These are phyloP conservation scores for Rhizophora mangle DNA, from an alignment of 345 rosid species.

Conservation along the genomic window DNA sequence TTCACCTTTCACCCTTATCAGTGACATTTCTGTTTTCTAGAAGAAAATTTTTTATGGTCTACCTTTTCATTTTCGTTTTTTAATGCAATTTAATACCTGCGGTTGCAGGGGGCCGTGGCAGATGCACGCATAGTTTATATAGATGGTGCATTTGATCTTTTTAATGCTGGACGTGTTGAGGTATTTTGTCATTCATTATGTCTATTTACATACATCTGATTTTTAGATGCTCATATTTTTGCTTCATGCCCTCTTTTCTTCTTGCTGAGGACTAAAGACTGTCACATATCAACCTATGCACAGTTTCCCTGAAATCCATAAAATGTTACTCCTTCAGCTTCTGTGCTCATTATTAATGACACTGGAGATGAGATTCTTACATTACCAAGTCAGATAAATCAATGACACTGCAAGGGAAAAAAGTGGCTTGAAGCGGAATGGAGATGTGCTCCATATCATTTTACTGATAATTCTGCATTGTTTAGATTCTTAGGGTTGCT, in stretches of 20 bases:
- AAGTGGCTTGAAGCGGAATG: no score
- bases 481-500: conserved; percentile 58
- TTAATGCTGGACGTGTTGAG: conserved; percentile 88
- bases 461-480: neutral
- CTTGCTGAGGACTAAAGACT: neutral
- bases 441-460: neutral
- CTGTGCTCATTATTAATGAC: neutral
- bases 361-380: neutral
- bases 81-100: conserved; percentile 7
- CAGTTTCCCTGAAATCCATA: no score
- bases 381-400: no score
- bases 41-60: neutral
- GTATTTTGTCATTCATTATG: conserved; percentile 24
- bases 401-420: no score
- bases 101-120: conserved; percentile 59
- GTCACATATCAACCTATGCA: no score
- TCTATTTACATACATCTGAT: neutral
- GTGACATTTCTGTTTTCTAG: neutral
- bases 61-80: neutral
- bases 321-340: neutral
- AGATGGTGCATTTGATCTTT: conserved; percentile 80
- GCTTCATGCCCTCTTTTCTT: neutral
- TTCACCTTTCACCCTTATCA: neutral
- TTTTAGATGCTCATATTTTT: neutral
- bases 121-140: conserved; percentile 67